Evolutionary conservation across 2,329 filamentous ascomycete genomes (phyloP).

Genomic region (Cercospora sp.): DNA sequence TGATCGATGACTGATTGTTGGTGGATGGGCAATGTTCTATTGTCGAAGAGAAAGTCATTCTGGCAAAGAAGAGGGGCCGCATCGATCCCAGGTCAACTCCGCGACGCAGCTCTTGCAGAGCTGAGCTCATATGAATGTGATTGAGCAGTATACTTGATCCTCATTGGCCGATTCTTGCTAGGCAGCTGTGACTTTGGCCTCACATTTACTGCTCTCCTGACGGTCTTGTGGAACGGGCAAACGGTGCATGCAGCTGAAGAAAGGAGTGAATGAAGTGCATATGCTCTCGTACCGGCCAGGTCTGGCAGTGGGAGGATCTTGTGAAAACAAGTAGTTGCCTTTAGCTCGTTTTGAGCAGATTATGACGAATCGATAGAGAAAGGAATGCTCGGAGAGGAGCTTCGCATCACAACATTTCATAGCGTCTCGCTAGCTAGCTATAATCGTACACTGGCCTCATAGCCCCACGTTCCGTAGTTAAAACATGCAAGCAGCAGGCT

Average conservation of each 20-base stretch:
- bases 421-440: constrained; percentile 11
- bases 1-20: background rate
- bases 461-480: constrained; percentile 3
- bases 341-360: background rate
- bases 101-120: background rate
- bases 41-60: background rate
- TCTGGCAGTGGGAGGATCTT: background rate
- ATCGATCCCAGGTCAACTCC: background rate
- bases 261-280: background rate
- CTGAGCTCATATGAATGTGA: background rate
- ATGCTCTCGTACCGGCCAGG: background rate
- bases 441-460: constrained; percentile 14
- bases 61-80: background rate
- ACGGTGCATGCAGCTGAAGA: background rate
- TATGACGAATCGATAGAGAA: background rate
- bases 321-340: background rate
- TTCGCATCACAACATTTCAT: constrained; percentile 8
- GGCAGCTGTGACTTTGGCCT: background rate
- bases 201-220: background rate
- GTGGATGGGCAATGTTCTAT: background rate
- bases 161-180: background rate
- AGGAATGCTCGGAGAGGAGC: constrained; percentile 8
- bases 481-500: constrained; percentile 6
- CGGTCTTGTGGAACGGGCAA: background rate
- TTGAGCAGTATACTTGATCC: background rate